A percentile compares a stretch with the other conserved stretches of the same genome.
phyloP scores from a whole-genome alignment of 169 alveolate species.

The Cystoisospora suis region DNA sequence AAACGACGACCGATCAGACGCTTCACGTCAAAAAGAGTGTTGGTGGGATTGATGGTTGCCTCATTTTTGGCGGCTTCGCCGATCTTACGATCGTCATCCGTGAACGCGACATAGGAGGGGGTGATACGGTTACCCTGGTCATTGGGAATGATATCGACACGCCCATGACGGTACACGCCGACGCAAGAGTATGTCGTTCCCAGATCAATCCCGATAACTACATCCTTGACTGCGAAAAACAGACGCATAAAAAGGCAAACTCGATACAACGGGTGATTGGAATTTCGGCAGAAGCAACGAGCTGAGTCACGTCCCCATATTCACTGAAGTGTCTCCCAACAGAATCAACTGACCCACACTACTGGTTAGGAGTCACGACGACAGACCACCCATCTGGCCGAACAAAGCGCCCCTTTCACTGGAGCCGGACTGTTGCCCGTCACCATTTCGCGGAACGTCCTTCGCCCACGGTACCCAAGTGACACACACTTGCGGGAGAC shows the following conservation, averaged over 20 bases:
- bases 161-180: slow-evolving; percentile 96
- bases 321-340: no score
- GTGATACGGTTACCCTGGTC: slow-evolving; percentile 96
- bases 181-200: slow-evolving; percentile 99
- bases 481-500: no score
- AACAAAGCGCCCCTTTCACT: no score
- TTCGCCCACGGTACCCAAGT: no score
- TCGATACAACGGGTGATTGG: no score
- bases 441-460: no score
- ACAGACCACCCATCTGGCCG: no score
- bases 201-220: slow-evolving; percentile 97
- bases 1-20: slow-evolving; percentile 97
- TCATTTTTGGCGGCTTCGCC: slow-evolving; percentile 99
- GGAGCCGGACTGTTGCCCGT: no score
- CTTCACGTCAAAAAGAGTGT: slow-evolving; percentile 97
- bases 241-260: not conserved
- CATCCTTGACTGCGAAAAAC: slow-evolving; percentile 83
- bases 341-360: no score
- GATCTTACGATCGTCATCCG: slow-evolving; percentile 93
- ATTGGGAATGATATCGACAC: slow-evolving; percentile 97
- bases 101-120: slow-evolving; percentile 97
- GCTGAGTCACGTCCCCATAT: no score
- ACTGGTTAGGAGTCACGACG: no score
- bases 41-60: slow-evolving; percentile 95
- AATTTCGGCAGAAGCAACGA: no score